Evolutionary conservation across 2,329 filamentous ascomycete genomes (phyloP), one percentile per base, ranked within the genome.

Genomic region (Phialophora expanda): DNA sequence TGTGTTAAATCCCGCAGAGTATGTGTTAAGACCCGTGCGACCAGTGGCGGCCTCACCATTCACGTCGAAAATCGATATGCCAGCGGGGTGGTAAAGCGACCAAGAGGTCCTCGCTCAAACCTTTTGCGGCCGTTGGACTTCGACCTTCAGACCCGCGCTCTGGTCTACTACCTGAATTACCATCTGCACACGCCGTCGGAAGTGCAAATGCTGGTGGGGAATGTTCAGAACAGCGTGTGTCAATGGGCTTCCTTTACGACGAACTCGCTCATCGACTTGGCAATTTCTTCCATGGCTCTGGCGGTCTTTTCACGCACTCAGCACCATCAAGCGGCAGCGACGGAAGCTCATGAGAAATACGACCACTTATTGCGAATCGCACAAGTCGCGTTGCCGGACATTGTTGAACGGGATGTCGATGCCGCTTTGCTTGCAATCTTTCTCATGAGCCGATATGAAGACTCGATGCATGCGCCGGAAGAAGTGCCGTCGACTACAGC

Each of bases 31-130:
- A 9, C 64, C 17, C 44, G 28, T 20, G 22, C 59, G n/a, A 48
- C 24, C n/a, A 60, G 56, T 41, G 48, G 64, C 20, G 62, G 62
- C 32, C 62, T 65, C 17, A 59, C 34, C n/a, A 63, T 75, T 44
- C 72, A 76, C 48, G 30, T 67, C 41, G 75, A 76, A 60, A 76
- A 75, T 32, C 51, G 30, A 4, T 76, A 74, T 55, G 75, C 74
- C 53, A 75, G 72, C 48, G 75, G 75, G 4, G 56, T 69, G 34
- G 64, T 24, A n/a, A 76, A 76, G 57, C 73, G 75, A 2, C 75
- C 75, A 17, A 66, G 75, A 69, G 75, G 75, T n/a, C 75, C 75
- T 46, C 75, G 75, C 30, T 70, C 74, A 46, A 71, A 41, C 32
- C n/a, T 70, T 17, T 60, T 61, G 22, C 61, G 54, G 14, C 64